Evolutionary conservation across 495 filamentous ascomycete species (phyloP), one percentile per base, ranked within the genome.

Genomic region (Chaetomium tenue): DNA sequence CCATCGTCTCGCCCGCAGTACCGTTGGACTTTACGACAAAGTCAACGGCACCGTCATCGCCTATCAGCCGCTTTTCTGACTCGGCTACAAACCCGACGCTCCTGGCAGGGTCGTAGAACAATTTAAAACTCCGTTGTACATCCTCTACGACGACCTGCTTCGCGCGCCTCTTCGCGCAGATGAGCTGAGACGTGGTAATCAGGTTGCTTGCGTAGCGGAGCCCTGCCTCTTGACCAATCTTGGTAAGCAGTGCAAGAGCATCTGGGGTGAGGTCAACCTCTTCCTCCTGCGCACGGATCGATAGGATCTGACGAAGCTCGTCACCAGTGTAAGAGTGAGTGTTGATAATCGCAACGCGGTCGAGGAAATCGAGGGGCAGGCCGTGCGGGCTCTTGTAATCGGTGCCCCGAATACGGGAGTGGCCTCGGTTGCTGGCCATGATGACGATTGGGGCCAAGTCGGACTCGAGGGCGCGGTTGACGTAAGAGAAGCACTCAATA

Each of bases 361-460:
- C 94, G 11, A 98, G 85, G 79, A 99, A 96, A 74, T 99, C 94
- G 33, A 97, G 87, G 0, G 95, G 94, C 6, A 99, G 78, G 2
- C 94, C 94, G 75, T 98, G 94, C 1, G 94, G 93, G 63, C 89
- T 91, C 62, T 85, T 88, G 77, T 96, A 94, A 68, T 88, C 91
- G 39, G 95, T 99, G 39, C 95, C 94, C 13, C 95, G 85, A 68
- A 99, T 97, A 55, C 86, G 85, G n/a, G 93, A 88, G 70, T 92
- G 86, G 59, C 94, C 94, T 37, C 94, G 84, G 77, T 99, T 99
- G 83, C 90, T 94, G n/a, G 94, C 94, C 92, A 99, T 97, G 77
- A 99, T 98, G 75, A 99, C 93, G 71, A 99, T 94, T 39, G 94
- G 94, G 2, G 93, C 91, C 20, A 99, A 83, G 66, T 97, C 92